phyloP scores from a whole-genome alignment of 1,284 basidiomycete genomes.

The Pholiota adiposa region DNA sequence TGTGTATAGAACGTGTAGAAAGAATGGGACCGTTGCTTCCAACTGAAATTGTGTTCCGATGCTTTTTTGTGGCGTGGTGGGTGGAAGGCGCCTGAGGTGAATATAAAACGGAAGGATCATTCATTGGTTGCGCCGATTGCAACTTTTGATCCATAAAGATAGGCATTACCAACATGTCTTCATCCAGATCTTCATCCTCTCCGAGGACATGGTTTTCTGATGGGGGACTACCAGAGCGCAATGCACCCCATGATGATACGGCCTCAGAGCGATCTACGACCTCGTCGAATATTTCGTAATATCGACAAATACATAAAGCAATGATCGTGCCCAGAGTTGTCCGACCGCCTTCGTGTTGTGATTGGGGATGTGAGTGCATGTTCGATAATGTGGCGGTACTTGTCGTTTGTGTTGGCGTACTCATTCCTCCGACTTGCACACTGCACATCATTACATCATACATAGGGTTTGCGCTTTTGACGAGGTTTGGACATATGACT shows the following conservation, averaged over 20 bases:
- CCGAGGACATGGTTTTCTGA: constrained; percentile 29
- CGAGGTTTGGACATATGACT: constrained; percentile 79
- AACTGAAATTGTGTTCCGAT: constrained; percentile 35
- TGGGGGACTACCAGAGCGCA: constrained; percentile 15
- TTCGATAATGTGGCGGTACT: constrained; percentile 2
- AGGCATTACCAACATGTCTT: constrained; percentile 78
- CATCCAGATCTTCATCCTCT: constrained; percentile 64
- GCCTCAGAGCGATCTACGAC: constrained; percentile 69
- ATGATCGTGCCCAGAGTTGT: constrained; percentile 75
- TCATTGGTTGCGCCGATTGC: background rate
- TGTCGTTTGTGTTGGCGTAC: constrained; percentile 30
- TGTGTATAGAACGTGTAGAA: constrained; percentile 17
- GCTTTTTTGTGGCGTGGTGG: constrained; percentile 35
- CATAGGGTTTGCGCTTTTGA: constrained; percentile 67
- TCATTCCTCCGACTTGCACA: no score
- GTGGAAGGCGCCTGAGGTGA: constrained; percentile 38
- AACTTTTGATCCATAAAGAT: constrained; percentile 37
- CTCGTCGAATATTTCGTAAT: constrained; percentile 87
- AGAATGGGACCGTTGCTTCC: constrained; percentile 23
- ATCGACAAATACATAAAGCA: constrained; percentile 78
- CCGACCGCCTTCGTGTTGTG: constrained; percentile 39
- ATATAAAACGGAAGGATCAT: constrained; percentile 17
- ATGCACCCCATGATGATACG: constrained; percentile 36
- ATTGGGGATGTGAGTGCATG: constrained; percentile 22
- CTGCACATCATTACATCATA: constrained; percentile 75